phyloP scores from a whole-genome alignment of 2,329 filamentous ascomycete species.

The Magnaporthiopsis incrustans region DNA sequence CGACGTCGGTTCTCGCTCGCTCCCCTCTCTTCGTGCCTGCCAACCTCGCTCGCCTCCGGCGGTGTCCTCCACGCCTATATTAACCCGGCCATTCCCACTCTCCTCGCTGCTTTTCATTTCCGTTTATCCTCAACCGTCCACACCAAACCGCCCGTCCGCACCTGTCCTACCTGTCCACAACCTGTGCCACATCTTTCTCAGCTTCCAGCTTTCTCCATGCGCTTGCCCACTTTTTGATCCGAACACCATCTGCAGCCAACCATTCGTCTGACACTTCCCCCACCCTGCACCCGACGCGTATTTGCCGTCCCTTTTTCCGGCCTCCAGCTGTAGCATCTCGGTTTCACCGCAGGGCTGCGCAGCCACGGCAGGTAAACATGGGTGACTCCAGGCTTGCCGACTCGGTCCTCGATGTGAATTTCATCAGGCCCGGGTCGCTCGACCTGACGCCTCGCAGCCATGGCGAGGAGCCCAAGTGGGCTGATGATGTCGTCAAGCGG shows the following conservation, averaged over 20 bases:
- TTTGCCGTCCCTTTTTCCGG: not conserved
- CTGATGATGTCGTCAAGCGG: not conserved
- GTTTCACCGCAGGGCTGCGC: not conserved
- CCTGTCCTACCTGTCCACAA: not conserved
- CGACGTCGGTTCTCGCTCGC: too few relatives aligned
- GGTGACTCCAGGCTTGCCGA: not conserved
- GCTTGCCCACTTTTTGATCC: too few relatives aligned
- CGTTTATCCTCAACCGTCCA: not conserved
- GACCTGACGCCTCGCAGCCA: not conserved
- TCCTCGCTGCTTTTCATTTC: not conserved
- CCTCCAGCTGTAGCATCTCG: too few relatives aligned
- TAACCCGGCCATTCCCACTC: not conserved
- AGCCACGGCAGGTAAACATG: not conserved
- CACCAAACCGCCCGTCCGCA: too few relatives aligned
- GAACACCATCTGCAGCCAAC: too few relatives aligned
- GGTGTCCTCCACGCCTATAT: not conserved
- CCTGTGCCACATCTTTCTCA: not conserved
- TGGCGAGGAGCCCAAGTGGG: not conserved
- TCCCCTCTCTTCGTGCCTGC: not conserved
- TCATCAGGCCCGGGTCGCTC: conserved; percentile 4
- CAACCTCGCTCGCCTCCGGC: not conserved
- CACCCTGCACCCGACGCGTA: not conserved
- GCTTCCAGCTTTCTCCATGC: too few relatives aligned
- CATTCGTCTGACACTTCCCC: not conserved
- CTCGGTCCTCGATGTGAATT: conserved; percentile 3